Evolutionary conservation across 2,329 filamentous ascomycete genomes (phyloP).

Genomic region (Cladosporium sp.): DNA sequence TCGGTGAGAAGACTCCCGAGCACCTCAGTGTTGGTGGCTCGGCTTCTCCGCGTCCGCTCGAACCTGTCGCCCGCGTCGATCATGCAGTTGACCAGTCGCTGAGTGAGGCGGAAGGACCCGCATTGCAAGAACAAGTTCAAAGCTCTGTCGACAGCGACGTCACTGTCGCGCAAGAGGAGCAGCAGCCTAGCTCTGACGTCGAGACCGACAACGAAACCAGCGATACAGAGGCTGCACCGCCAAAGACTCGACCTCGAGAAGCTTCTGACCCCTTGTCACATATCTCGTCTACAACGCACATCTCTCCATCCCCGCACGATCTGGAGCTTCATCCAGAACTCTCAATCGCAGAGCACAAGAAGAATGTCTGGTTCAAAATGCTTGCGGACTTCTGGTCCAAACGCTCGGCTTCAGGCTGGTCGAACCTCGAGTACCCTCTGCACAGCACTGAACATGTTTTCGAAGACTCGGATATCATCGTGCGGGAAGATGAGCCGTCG

Average conservation of each 20-base stretch:
- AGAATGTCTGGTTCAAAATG: constrained; percentile 91
- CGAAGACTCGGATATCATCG: constrained; percentile 93
- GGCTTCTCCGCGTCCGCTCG: not conserved
- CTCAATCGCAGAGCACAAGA: constrained; percentile 89
- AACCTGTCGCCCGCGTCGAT: constrained; percentile 15
- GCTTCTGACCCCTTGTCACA: constrained; percentile 35
- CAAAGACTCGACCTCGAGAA: constrained; percentile 67
- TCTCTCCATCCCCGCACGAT: constrained; percentile 54
- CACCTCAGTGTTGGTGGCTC: constrained; percentile 15
- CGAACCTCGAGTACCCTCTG: constrained; percentile 87
- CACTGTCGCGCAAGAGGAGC: not conserved
- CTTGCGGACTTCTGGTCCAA: constrained; percentile 98
- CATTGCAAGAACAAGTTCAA: constrained; percentile 7
- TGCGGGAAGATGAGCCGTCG: constrained; percentile 94
- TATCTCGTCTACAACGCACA: constrained; percentile 58
- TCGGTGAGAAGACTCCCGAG: constrained; percentile 45
- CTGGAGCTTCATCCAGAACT: constrained; percentile 61
- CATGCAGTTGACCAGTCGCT: constrained; percentile 12
- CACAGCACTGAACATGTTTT: constrained; percentile 86
- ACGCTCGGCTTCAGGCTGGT: constrained; percentile 92
- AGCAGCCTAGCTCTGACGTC: constrained; percentile 19
- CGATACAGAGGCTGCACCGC: constrained; percentile 69
- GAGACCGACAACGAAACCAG: constrained; percentile 54
- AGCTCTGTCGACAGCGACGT: constrained; percentile 8
- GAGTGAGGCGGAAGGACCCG: constrained; percentile 4